phyloP scores from a whole-genome alignment of 1,139 yeast genomes.

The Candida glucosophila region DNA sequence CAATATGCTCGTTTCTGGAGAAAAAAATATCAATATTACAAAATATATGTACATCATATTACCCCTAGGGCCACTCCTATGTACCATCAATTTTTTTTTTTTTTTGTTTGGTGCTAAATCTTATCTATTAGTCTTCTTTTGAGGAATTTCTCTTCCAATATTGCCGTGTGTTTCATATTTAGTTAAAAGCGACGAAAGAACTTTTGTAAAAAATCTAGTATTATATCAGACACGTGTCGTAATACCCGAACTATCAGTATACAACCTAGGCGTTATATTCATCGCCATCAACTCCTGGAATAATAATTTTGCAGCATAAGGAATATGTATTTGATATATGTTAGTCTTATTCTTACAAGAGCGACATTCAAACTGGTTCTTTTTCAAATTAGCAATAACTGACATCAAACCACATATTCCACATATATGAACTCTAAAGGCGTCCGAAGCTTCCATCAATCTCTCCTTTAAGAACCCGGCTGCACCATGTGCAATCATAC shows the following conservation, averaged over 20 bases:
- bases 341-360: constrained; percentile 98
- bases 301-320: constrained; percentile 91
- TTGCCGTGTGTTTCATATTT: no score
- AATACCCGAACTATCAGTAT: constrained; percentile 53
- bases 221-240: constrained; percentile 30
- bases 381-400: constrained; percentile 93
- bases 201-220: no score
- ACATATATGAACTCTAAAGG: constrained; percentile 95
- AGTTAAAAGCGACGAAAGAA: no score
- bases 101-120: no score
- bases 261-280: constrained; percentile 87
- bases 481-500: constrained; percentile 99
- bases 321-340: constrained; percentile 93
- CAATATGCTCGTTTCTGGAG: no score
- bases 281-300: constrained; percentile 99
- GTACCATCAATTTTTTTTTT: no score
- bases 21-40: no score
- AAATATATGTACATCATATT: no score
- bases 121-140: no score
- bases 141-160: no score
- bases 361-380: constrained; percentile 96
- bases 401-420: constrained; percentile 98
- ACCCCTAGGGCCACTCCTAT: no score
- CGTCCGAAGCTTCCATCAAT: constrained; percentile 98
- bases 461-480: constrained; percentile 97